Evolutionary conservation across 441 rosid genomes (phyloP).

Genomic region (Arabidopsis lyrata): DNA sequence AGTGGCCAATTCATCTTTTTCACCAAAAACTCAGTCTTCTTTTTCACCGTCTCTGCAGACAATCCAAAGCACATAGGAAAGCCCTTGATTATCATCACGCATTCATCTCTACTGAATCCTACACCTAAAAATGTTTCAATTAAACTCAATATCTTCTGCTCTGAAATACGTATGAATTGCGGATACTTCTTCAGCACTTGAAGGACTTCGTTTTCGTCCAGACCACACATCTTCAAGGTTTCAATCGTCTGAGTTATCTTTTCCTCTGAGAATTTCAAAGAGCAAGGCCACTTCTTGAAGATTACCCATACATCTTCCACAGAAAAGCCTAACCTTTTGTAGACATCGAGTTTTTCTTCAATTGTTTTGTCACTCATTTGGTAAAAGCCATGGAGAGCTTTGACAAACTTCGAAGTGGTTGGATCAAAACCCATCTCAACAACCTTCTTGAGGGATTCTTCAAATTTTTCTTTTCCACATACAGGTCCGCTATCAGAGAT

Average conservation of each 20-base stretch:
- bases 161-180: background rate
- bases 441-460: conserved; percentile 23
- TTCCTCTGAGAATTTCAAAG: background rate
- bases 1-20: conserved; percentile 44
- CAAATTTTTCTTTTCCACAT: background rate
- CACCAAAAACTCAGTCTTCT: conserved; percentile 41
- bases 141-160: conserved; percentile 5
- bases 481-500: background rate
- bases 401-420: background rate
- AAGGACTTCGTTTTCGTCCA: background rate
- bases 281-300: background rate
- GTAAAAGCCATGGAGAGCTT: background rate
- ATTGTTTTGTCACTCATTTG: background rate
- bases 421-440: conserved; percentile 34
- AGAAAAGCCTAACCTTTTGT: conserved; percentile 1
- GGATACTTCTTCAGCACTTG: conserved; percentile 1
- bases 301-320: background rate
- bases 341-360: background rate
- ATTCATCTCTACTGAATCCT: conserved; percentile 22
- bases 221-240: background rate
- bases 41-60: conserved; percentile 24
- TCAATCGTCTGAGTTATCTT: background rate
- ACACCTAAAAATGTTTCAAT: background rate
- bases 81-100: background rate
- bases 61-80: background rate